Evolutionary conservation across 2,329 filamentous ascomycete genomes (phyloP).

Genomic region (Neophaeococcomyces mojaviensis): DNA sequence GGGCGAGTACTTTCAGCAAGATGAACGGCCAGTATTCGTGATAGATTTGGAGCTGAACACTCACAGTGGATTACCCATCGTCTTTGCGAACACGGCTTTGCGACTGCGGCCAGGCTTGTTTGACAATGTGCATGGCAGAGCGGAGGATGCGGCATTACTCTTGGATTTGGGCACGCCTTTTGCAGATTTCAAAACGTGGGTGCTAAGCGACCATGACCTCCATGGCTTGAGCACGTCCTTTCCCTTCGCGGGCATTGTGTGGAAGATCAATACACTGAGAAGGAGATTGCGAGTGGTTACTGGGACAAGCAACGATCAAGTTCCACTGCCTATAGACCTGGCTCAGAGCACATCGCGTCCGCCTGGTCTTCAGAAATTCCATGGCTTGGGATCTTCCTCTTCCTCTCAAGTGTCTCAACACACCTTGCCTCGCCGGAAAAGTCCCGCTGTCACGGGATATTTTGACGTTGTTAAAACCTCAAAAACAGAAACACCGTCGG

Average conservation of each 20-base stretch:
- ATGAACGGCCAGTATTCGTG: conserved; percentile 69
- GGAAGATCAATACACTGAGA: conserved; percentile 64
- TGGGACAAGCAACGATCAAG: conserved; percentile 32
- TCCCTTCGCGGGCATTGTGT: conserved; percentile 57
- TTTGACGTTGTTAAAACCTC: conserved; percentile 13
- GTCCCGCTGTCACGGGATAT: conserved; percentile 11
- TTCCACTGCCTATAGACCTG: conserved; percentile 26
- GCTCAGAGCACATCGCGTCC: background rate
- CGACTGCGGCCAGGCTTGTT: conserved; percentile 50
- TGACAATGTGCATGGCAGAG: conserved; percentile 48
- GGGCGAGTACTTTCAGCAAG: conserved; percentile 66
- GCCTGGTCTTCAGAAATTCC: conserved; percentile 26
- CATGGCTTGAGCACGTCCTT: conserved; percentile 49
- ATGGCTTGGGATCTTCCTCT: conserved; percentile 26
- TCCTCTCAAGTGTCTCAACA: conserved; percentile 15
- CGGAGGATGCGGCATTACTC: conserved; percentile 35
- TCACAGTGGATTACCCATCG: conserved; percentile 48
- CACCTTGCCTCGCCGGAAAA: background rate
- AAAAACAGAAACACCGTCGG: background rate
- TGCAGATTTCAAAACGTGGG: conserved; percentile 62
- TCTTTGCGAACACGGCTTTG: conserved; percentile 64
- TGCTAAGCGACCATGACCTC: conserved; percentile 48
- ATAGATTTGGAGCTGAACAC: conserved; percentile 58
- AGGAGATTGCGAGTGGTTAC: conserved; percentile 63
- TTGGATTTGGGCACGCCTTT: conserved; percentile 39